These are phyloP conservation scores for Pluteus cervinus DNA, from an alignment of 768 basidiomycete species.

Conservation along the genomic window DNA sequence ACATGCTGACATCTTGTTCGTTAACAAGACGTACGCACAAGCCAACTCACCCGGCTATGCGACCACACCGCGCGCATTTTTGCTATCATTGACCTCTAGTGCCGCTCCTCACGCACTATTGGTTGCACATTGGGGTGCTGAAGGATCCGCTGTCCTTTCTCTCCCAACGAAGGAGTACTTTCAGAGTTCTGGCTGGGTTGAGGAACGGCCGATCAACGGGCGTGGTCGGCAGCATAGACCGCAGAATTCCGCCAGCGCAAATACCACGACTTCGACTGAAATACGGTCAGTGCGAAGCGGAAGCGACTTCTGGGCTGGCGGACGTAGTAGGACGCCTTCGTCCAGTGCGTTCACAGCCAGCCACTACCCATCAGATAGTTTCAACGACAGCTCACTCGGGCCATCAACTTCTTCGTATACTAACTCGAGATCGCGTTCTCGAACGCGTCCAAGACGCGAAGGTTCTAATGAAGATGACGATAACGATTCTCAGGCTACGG, in stretches of 20 bases:
- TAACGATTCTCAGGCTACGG: constrained; percentile 55
- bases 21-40: constrained; percentile 67
- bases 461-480: constrained; percentile 40
- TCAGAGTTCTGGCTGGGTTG: constrained; percentile 79
- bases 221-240: not conserved
- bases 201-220: constrained; percentile 28
- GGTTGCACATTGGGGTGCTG: constrained; percentile 75
- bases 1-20: constrained; percentile 77
- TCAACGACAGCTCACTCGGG: constrained; percentile 18
- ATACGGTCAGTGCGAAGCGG: constrained; percentile 53
- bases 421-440: constrained; percentile 14
- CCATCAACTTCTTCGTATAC: constrained; percentile 11
- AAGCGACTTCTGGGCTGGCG: constrained; percentile 74
- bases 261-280: constrained; percentile 22
- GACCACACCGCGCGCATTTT: constrained; percentile 65
- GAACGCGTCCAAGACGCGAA: constrained; percentile 23
- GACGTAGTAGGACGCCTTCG: constrained; percentile 46
- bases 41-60: constrained; percentile 53
- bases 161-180: constrained; percentile 83
- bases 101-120: constrained; percentile 73
- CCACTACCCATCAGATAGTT: constrained; percentile 24
- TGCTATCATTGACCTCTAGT: constrained; percentile 63
- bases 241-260: not conserved
- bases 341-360: constrained; percentile 47
- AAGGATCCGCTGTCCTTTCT: constrained; percentile 76